These are phyloP conservation scores for Candida sp. DNA, from an alignment of 1,139 yeast genomes.

Conservation along the genomic window DNA sequence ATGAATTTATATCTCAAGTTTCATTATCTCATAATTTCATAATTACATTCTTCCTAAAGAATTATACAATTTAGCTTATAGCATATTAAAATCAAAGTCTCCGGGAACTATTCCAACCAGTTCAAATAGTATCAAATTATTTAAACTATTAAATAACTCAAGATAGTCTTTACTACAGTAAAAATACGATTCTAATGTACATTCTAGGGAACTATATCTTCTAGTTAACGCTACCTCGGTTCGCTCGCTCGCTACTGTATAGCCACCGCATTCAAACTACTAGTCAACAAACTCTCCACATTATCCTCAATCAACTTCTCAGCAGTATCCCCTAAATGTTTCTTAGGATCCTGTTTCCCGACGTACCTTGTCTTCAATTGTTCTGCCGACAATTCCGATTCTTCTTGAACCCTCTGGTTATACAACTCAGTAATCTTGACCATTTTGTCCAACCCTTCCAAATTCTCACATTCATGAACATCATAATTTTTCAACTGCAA, in stretches of 20 bases:
- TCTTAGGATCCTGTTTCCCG: constrained; percentile 98
- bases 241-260: constrained; percentile 41
- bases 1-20: too few relatives aligned
- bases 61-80: too few relatives aligned
- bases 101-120: too few relatives aligned
- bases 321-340: constrained; percentile 90
- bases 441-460: constrained; percentile 72
- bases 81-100: too few relatives aligned
- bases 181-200: too few relatives aligned
- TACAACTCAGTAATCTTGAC: constrained; percentile 90
- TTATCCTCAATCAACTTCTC: constrained; percentile 86
- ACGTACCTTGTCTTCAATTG: constrained; percentile 94
- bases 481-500: constrained; percentile 75
- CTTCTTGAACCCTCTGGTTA: constrained; percentile 90
- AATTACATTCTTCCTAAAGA: too few relatives aligned
- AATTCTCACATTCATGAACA: constrained; percentile 72
- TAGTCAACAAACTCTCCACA: constrained; percentile 80
- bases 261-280: constrained; percentile 85
- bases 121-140: too few relatives aligned
- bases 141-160: too few relatives aligned
- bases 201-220: too few relatives aligned
- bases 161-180: too few relatives aligned
- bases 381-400: constrained; percentile 82
- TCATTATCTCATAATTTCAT: too few relatives aligned
- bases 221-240: too few relatives aligned